phyloP scores from a whole-genome alignment of 2,329 filamentous ascomycete genomes.

The Cyphellophora europaea region DNA sequence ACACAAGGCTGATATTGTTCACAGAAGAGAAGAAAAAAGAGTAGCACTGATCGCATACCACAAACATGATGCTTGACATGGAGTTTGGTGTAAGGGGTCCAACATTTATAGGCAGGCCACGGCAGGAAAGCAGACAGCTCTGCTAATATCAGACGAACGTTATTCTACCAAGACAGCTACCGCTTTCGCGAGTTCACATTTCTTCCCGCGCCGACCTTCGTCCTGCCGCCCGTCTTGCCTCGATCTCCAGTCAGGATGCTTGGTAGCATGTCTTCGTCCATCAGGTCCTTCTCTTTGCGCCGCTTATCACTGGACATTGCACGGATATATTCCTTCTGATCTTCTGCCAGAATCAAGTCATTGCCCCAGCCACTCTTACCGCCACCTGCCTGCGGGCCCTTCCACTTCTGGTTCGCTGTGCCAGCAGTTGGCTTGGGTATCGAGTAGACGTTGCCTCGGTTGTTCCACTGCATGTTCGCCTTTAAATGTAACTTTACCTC shows the following conservation, averaged over 20 bases:
- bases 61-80: background rate
- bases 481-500: conserved; percentile 81
- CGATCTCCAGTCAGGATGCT: conserved; percentile 74
- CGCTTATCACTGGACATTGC: conserved; percentile 56
- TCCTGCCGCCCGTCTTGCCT: conserved; percentile 53
- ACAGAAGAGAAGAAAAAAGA: conserved; percentile 25
- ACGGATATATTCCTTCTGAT: conserved; percentile 83
- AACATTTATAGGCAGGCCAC: no score
- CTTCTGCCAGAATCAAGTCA: conserved; percentile 76
- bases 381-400: conserved; percentile 47
- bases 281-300: conserved; percentile 66
- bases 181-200: conserved; percentile 71
- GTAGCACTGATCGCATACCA: conserved; percentile 5
- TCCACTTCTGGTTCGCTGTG: conserved; percentile 65
- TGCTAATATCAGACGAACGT: no score
- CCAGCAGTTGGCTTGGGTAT: conserved; percentile 85
- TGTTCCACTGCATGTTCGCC: conserved; percentile 94
- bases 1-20: conserved; percentile 9
- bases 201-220: conserved; percentile 74
- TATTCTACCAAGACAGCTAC: conserved; percentile 21
- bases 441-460: conserved; percentile 81
- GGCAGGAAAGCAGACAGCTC: no score
- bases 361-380: conserved; percentile 83
- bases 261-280: conserved; percentile 92
- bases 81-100: background rate